phyloP scores from a whole-genome alignment of 2,329 filamentous ascomycete genomes.

The Cephalotrichum gorgonifer region DNA sequence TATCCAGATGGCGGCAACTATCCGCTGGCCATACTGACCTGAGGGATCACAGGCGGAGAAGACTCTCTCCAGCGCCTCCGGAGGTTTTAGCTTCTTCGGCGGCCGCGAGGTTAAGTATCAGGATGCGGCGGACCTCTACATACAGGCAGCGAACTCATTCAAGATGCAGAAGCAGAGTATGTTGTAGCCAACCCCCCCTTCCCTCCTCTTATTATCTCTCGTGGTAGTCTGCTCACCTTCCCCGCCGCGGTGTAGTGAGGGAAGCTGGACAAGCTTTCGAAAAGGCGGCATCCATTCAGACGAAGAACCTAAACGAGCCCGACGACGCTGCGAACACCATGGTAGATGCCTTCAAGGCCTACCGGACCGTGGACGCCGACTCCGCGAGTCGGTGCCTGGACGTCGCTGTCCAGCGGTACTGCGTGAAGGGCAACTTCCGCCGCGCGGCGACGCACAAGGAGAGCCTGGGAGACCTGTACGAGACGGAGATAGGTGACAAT shows the following conservation, averaged over 20 bases:
- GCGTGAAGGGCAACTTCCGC: conserved; percentile 79
- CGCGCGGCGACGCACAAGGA: conserved; percentile 87
- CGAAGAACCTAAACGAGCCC: conserved; percentile 72
- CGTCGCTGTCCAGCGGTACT: conserved; percentile 75
- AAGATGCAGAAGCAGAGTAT: conserved; percentile 75
- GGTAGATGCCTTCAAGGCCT: conserved; percentile 90
- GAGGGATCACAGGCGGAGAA: conserved; percentile 65
- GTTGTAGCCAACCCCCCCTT: conserved; percentile 11
- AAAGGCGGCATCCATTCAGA: conserved; percentile 72
- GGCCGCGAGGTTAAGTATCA: conserved; percentile 82
- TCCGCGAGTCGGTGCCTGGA: conserved; percentile 75
- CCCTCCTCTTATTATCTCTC: neutral
- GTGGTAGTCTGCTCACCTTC: neutral
- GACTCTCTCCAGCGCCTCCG: conserved; percentile 58
- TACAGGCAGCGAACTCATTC: conserved; percentile 85
- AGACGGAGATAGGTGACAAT: conserved; percentile 68
- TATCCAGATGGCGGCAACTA: neutral
- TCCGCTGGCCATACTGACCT: neutral
- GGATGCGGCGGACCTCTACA: conserved; percentile 77
- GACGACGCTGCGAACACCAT: conserved; percentile 86
- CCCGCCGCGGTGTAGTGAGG: conserved; percentile 42
- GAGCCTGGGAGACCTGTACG: conserved; percentile 75
- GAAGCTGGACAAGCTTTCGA: conserved; percentile 85
- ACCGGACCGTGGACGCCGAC: conserved; percentile 73
- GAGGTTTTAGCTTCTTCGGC: conserved; percentile 85